These are phyloP conservation scores for Saturnispora bothae DNA, from an alignment of 805 yeast genomes.

Conservation along the genomic window DNA sequence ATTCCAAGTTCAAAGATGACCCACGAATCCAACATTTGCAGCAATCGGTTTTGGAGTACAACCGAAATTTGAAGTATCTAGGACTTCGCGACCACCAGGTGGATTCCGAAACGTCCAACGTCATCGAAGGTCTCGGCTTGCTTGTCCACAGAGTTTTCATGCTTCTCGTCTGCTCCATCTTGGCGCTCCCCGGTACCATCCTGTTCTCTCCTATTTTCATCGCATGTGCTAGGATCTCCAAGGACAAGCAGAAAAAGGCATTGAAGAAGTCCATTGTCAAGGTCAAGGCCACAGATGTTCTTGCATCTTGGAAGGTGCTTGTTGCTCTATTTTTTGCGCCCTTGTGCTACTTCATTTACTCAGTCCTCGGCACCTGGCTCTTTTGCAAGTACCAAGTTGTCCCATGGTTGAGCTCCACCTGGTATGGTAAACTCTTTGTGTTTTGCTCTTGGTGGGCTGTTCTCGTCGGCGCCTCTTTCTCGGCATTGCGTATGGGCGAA, in stretches of 20 bases:
- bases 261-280: slow-evolving; percentile 81
- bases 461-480: slow-evolving; percentile 68
- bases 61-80: slow-evolving; percentile 48
- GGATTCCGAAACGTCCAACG: slow-evolving; percentile 41
- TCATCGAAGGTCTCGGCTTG: slow-evolving; percentile 38
- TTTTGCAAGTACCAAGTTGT: slow-evolving; percentile 14
- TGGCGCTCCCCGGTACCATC: slow-evolving; percentile 79
- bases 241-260: slow-evolving; percentile 63
- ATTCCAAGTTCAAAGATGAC: slow-evolving; percentile 60
- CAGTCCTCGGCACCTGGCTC: slow-evolving; percentile 39
- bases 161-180: slow-evolving; percentile 41
- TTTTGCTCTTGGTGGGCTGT: slow-evolving; percentile 45
- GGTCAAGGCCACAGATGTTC: slow-evolving; percentile 81
- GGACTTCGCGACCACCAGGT: slow-evolving; percentile 69
- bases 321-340: slow-evolving; percentile 87
- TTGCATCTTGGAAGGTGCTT: slow-evolving; percentile 93
- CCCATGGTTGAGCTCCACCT: slow-evolving; percentile 7
- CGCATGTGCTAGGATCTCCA: slow-evolving; percentile 61
- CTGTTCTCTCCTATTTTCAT: slow-evolving; percentile 84
- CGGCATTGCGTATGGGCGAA: slow-evolving; percentile 85
- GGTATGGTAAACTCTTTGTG: slow-evolving; percentile 18
- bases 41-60: slow-evolving; percentile 57
- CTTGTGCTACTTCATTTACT: slow-evolving; percentile 66
- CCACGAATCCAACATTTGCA: slow-evolving; percentile 57
- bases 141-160: slow-evolving; percentile 47